These are phyloP conservation scores for Curvularia hawaiiensis DNA, from an alignment of 2,329 filamentous ascomycete species.

Conservation along the genomic window DNA sequence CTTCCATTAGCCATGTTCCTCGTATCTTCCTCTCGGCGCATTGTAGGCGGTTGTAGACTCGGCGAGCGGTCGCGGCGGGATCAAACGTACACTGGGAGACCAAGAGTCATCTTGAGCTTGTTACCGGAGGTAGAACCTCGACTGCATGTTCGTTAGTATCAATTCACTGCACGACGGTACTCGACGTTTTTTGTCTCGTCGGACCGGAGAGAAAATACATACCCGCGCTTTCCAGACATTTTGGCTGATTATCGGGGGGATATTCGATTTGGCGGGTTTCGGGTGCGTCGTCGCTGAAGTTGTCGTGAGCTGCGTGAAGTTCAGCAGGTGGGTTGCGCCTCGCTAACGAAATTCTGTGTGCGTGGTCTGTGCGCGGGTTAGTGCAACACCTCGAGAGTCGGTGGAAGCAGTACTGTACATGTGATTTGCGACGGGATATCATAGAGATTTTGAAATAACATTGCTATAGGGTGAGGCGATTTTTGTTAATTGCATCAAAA, in stretches of 20 bases:
- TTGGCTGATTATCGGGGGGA: constrained; percentile 20
- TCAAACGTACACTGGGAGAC: constrained; percentile 94
- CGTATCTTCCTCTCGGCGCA: constrained; percentile 11
- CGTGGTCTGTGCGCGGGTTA: constrained; percentile 7
- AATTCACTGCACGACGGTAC: not conserved
- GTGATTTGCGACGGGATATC: not conserved
- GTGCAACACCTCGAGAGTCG: not conserved
- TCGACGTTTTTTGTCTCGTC: not conserved
- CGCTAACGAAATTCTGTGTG: constrained; percentile 15
- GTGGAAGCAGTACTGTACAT: not conserved
- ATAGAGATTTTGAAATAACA: not conserved
- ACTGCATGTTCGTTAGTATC: constrained; percentile 50
- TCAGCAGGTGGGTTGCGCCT: constrained; percentile 13
- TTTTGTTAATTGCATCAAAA: not conserved
- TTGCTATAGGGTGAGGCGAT: not conserved
- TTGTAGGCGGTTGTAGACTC: constrained; percentile 6
- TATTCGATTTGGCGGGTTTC: constrained; percentile 19
- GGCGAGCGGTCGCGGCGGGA: constrained; percentile 25
- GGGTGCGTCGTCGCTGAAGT: constrained; percentile 23
- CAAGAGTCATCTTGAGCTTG: constrained; percentile 99
- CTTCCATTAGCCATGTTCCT: constrained; percentile 36
- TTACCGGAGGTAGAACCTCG: constrained; percentile 93
- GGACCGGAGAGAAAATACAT: constrained; percentile 1
- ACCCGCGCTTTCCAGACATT: constrained; percentile 26
- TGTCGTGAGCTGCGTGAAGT: constrained; percentile 17